Evolutionary conservation across 192 early-diverging fungal genomes (phyloP).

Genomic region (Gaertneriomyces sp.): DNA sequence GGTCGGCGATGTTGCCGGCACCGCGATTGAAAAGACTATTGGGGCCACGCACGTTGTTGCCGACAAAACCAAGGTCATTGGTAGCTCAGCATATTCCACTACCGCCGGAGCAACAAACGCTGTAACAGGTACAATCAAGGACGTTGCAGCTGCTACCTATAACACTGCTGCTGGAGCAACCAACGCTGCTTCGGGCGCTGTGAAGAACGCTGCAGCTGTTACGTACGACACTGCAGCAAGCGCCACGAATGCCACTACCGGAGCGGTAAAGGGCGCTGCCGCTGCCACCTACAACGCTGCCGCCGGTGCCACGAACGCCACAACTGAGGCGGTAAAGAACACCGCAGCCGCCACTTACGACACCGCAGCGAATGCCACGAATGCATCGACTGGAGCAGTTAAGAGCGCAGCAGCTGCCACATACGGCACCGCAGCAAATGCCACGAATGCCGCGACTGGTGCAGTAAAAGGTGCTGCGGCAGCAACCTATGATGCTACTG

Average conservation of each 20-base stretch:
- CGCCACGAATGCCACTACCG: constrained; percentile 14
- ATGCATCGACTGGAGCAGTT: constrained; percentile 1
- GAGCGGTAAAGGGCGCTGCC: constrained; percentile 28
- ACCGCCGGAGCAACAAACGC: constrained; percentile 5
- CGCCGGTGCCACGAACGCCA: constrained; percentile 12
- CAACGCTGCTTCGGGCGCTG: constrained; percentile 4
- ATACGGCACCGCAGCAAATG: constrained; percentile 12
- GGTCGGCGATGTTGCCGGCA: constrained; percentile 17
- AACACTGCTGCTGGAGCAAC: background rate
- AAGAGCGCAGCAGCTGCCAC: constrained; percentile 30
- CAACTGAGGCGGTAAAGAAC: constrained; percentile 26
- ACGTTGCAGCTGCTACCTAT: constrained; percentile 10
- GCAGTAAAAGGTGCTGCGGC: background rate
- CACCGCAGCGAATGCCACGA: background rate
- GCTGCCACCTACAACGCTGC: constrained; percentile 19
- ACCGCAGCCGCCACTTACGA: constrained; percentile 20
- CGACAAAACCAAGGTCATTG: background rate
- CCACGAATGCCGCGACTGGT: constrained; percentile 6
- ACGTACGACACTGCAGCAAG: constrained; percentile 14
- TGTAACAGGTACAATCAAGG: background rate
- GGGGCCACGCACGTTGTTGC: background rate
- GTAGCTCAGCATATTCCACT: constrained; percentile 4
- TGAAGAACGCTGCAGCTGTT: constrained; percentile 3
- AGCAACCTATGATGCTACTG: constrained; percentile 6
- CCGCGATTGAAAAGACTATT: background rate